Conservation (phyloP, 495 filamentous ascomycete genomes). For the Tuber calosporum region DNA sequence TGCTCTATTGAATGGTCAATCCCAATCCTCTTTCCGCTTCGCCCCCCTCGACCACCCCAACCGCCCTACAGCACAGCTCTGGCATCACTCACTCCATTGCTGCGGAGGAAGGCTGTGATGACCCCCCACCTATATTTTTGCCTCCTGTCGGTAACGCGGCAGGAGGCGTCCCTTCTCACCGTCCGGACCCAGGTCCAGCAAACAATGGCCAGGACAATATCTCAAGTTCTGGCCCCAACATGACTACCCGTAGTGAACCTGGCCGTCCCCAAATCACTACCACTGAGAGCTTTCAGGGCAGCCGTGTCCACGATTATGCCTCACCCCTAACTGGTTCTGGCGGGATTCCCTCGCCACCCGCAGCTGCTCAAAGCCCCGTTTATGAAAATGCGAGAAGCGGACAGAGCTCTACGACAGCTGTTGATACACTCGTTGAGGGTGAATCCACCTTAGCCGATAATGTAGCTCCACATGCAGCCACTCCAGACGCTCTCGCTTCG, state of each 20-base stretch:
- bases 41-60: slow-evolving; percentile 32
- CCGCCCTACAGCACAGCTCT: slow-evolving; percentile 39
- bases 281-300: slow-evolving; percentile 17
- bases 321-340: slow-evolving; percentile 9
- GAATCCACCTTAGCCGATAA: slow-evolving; percentile 30
- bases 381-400: slow-evolving; percentile 26
- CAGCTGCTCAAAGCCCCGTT: slow-evolving; percentile 25
- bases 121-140: slow-evolving; percentile 42
- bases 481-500: slow-evolving; percentile 25
- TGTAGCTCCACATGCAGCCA: slow-evolving; percentile 33
- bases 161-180: slow-evolving; percentile 40
- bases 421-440: slow-evolving; percentile 26
- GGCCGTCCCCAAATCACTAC: slow-evolving; percentile 18
- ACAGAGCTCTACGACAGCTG: slow-evolving; percentile 37
- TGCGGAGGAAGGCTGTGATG: slow-evolving; percentile 41
- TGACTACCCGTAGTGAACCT: slow-evolving; percentile 20
- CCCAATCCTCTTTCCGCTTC: slow-evolving; percentile 37
- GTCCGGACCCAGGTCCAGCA: slow-evolving; percentile 16
- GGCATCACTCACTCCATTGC: slow-evolving; percentile 33
- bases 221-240: slow-evolving; percentile 11
- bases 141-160: slow-evolving; percentile 42
- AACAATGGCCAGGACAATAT: slow-evolving; percentile 15
- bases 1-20: slow-evolving; percentile 42
- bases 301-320: slow-evolving; percentile 32
- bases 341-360: slow-evolving; percentile 19